Evolutionary conservation across 2,329 filamentous ascomycete genomes (phyloP), one percentile per base, ranked within the genome.

Genomic region (Neonectria hederae): DNA sequence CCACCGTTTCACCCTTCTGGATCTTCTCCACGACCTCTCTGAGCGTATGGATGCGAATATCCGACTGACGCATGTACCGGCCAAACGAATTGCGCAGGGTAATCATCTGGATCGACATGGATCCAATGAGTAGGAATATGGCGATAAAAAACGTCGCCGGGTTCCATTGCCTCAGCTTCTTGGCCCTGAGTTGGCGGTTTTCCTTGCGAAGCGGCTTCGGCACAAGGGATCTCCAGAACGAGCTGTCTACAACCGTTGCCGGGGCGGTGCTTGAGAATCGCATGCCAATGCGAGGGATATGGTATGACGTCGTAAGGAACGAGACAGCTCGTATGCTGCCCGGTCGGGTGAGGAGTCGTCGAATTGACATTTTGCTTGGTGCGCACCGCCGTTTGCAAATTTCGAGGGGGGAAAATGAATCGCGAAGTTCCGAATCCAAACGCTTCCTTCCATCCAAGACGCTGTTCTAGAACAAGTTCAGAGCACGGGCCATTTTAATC

Each of bases 31-130:
- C 84, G 1, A 93, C 89, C 74, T 97, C 95, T 42, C 87, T 87
- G 63, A 99, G 79, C 30, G 93, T 76, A 3, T 85, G 86, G 67
- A 99, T 92, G 75, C 92, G 91, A 7, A 92, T 89, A 71, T 97
- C 92, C 5, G 94, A 90, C 70, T 89, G 89, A 54, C 94, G 88
- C 74, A 85, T 88, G 72, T 92, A 94, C 10, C 89, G 88, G 32
- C 86, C 84, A 74, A 90, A 91, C 54, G 94, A 90, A 71, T 92
- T 92, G 72, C 90, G 91, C 72, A 98, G 78, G 38, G 89, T 85
- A 74, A 99, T 90, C 85, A 96, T 92, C 74, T 97, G 92, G 72
- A 99, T 97, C 14, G 95, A 92, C 84, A 97, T 97, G 66, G 93
- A 97, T 4, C 97, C 97, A 68, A 98, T 95, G 67, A 98, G 85